phyloP scores from a whole-genome alignment of 2,329 filamentous ascomycete genomes.

The Sarocladium strictum region DNA sequence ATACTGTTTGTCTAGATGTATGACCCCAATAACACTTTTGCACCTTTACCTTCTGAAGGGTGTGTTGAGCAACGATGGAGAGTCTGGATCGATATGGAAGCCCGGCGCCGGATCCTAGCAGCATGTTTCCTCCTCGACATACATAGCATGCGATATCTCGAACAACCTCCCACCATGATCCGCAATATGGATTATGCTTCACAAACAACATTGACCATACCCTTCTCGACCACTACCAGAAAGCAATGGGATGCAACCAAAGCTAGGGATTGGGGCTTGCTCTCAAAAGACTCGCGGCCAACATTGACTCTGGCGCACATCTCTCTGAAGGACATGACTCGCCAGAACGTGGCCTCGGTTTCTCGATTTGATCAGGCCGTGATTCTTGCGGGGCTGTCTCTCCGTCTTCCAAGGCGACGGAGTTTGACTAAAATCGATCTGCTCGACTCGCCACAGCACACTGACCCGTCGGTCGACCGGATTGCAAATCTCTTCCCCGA shows the following conservation, averaged over 20 bases:
- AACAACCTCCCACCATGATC: conserved; percentile 34
- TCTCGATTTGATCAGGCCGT: conserved; percentile 33
- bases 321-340: not conserved
- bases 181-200: conserved; percentile 31
- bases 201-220: conserved; percentile 32
- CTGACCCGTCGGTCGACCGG: conserved; percentile 18
- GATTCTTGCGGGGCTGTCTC: conserved; percentile 32
- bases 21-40: conserved; percentile 18
- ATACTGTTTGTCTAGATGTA: conserved; percentile 10
- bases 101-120: conserved; percentile 46
- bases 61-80: conserved; percentile 34
- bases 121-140: conserved; percentile 52
- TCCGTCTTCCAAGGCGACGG: conserved; percentile 31
- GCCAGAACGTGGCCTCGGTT: conserved; percentile 26
- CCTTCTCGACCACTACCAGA: conserved; percentile 38
- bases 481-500: conserved; percentile 37
- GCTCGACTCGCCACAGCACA: conserved; percentile 17
- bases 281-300: conserved; percentile 13
- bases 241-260: conserved; percentile 44
- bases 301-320: not conserved
- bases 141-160: conserved; percentile 48
- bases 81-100: conserved; percentile 47
- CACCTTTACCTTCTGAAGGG: conserved; percentile 14
- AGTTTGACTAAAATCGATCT: conserved; percentile 20
- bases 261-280: conserved; percentile 38